Evolutionary conservation across 805 yeast species (phyloP).

Genomic region (Tetrapisispora nanseiensis): DNA sequence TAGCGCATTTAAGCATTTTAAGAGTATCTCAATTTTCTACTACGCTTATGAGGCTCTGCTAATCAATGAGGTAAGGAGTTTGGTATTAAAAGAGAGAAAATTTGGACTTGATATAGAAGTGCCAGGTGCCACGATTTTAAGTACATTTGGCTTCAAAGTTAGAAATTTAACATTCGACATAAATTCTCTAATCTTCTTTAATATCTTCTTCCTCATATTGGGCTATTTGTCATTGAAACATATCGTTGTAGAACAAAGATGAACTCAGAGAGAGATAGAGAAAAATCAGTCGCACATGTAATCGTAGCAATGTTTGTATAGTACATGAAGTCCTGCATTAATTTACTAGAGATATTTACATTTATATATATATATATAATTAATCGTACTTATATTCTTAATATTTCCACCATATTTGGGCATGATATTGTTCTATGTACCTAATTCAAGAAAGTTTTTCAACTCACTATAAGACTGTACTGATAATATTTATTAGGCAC

Average conservation of each 20-base stretch:
- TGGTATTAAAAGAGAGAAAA: conserved; percentile 77
- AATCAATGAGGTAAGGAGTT: conserved; percentile 84
- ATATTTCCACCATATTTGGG: no score
- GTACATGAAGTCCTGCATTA: no score
- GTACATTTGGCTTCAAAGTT: conserved; percentile 90
- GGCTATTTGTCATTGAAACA: conserved; percentile 72
- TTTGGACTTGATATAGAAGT: conserved; percentile 91
- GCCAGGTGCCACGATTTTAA: conserved; percentile 93
- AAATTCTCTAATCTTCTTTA: conserved; percentile 46
- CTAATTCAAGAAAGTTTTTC: no score
- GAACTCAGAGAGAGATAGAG: no score
- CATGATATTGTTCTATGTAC: no score
- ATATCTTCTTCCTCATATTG: conserved; percentile 44
- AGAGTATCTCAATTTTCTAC: conserved; percentile 83
- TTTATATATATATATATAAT: no score
- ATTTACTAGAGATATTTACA: no score
- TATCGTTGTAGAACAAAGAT: conserved; percentile 69
- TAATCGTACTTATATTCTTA: no score
- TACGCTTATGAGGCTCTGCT: conserved; percentile 90
- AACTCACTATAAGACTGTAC: no score
- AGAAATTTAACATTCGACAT: conserved; percentile 65
- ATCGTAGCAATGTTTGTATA: background rate
- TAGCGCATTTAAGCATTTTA: conserved; percentile 57
- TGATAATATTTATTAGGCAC: no score
- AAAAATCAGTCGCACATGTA: background rate